These are phyloP conservation scores for Sporothrix schenckii DNA, from an alignment of 2,329 filamentous ascomycete species.

Conservation along the genomic window DNA sequence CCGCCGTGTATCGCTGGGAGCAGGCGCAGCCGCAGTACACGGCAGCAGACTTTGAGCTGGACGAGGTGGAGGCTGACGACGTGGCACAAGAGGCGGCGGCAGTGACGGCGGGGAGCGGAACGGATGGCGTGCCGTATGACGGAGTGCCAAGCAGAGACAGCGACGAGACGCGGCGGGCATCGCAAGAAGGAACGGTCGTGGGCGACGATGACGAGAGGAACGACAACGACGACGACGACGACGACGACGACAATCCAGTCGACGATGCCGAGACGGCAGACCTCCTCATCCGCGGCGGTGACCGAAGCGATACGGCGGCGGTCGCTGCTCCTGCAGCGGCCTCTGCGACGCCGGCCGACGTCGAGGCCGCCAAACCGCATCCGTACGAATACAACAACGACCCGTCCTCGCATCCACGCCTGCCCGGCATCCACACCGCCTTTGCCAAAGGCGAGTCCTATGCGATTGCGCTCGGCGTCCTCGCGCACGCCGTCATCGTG, in stretches of 20 bases:
- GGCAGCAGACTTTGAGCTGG: conserved; percentile 30
- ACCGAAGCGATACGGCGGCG: not conserved
- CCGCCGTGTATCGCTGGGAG: conserved; percentile 3
- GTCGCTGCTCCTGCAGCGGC: not conserved
- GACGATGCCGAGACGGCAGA: conserved; percentile 9
- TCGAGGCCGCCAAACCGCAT: conserved; percentile 15
- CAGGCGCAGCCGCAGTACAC: conserved; percentile 18
- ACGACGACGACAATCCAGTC: not conserved
- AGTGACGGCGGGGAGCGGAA: not conserved
- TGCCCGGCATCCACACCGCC: not conserved
- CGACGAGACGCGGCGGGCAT: not conserved
- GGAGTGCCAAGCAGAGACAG: not conserved
- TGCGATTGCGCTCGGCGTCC: not conserved
- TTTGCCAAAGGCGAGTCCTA: not conserved
- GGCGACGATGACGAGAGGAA: too few species aligned
- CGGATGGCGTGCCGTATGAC: conserved; percentile 8
- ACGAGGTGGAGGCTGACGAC: not conserved
- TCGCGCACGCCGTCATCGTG: not conserved
- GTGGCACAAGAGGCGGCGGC: not conserved
- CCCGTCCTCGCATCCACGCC: not conserved
- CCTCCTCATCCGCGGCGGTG: not conserved
- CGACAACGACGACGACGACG: not conserved
- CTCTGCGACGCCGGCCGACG: not conserved
- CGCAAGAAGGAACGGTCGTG: not conserved
- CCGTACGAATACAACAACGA: conserved; percentile 29